Evolutionary conservation across 2,329 filamentous ascomycete genomes (phyloP), one percentile per base, ranked within the genome.

Genomic region (Myriosclerotinia scirpicola): DNA sequence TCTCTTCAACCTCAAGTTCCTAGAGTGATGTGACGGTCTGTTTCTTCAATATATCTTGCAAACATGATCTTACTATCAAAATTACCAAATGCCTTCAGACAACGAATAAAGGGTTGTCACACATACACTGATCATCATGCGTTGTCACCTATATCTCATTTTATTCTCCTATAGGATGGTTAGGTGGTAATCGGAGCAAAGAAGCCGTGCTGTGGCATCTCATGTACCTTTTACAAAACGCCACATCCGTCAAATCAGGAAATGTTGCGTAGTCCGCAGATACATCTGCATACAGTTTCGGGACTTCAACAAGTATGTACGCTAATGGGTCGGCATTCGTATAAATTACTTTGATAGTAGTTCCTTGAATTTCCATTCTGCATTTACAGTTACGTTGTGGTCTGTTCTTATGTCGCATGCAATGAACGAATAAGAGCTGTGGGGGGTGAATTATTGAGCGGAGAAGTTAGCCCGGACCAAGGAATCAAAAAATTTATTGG

Each of bases 171-270:
- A 54, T 42, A 46, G 52, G 61, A 34, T 12, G 42, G 38, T 46
- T n/a, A n/a, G 53, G 14, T 42, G 56, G n/a, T 26, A 11, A n/a
- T 14, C 58, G 58, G 58, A 60, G 44, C 34, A 60, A 38, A 60
- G n/a, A 38, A 50, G 8, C 34, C 44, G 58, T 60, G n/a, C 30
- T n/a, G 30, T 60, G 36, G 38, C 44, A 60, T 50, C 34, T 50
- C 4, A 48, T 60, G 30, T 60, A 48, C 42, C 56, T 60, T 60
- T 22, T 36, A 17, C 7, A 60, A 50, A 22, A 60, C 44, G 56
- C 56, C 56, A 60, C 44, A 60, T 17, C 30, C 56, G 12, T 50
- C 22, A 38, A 38, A 38, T 22, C 20, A 60, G 30, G 44, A 50
- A 38, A 60, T 38, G 8, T n/a, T 30, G 22, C 11, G 11, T 30